Conservation (phyloP, 1,284 basidiomycete species). For the Leucoagaricus sp. region DNA sequence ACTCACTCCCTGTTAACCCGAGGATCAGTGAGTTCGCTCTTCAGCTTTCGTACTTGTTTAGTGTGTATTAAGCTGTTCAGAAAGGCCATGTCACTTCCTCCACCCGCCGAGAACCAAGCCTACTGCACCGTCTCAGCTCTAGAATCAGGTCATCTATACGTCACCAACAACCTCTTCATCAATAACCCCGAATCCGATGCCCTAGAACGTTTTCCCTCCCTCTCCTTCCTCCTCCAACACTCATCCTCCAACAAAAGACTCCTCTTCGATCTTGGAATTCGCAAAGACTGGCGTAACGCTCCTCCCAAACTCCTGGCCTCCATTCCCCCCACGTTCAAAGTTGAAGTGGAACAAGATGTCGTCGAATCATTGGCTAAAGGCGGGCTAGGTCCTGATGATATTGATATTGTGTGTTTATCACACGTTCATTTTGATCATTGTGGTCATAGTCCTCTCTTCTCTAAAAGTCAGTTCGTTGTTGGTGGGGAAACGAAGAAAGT, state of each 20-base stretch:
- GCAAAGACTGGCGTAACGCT: conserved; percentile 43
- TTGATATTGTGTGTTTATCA: conserved; percentile 50
- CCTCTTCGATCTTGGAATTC: conserved; percentile 58
- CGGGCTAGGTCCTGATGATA: conserved; percentile 40
- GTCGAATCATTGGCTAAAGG: conserved; percentile 52
- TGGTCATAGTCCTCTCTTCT: conserved; percentile 47
- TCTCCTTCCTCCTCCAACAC: conserved; percentile 52
- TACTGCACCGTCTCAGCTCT: conserved; percentile 52
- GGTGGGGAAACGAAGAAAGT: conserved; percentile 36
- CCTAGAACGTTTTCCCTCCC: conserved; percentile 37
- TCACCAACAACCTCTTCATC: conserved; percentile 40
- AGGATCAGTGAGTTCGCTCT: not conserved
- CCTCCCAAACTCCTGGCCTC: conserved; percentile 35
- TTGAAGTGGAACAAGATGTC: conserved; percentile 43
- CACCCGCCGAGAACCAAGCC: conserved; percentile 31
- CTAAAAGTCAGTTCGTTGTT: conserved; percentile 48
- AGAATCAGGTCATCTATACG: conserved; percentile 42
- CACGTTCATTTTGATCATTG: conserved; percentile 49
- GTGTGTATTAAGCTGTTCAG: not conserved
- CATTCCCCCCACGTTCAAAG: conserved; percentile 29
- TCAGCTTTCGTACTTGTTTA: too few species aligned
- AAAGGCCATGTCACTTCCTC: conserved; percentile 10
- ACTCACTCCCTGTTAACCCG: too few species aligned
- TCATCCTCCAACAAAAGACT: conserved; percentile 38
- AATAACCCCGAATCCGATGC: conserved; percentile 33